These are phyloP conservation scores for Turritis glabra DNA, from an alignment of 345 rosid genomes.

Conservation along the genomic window DNA sequence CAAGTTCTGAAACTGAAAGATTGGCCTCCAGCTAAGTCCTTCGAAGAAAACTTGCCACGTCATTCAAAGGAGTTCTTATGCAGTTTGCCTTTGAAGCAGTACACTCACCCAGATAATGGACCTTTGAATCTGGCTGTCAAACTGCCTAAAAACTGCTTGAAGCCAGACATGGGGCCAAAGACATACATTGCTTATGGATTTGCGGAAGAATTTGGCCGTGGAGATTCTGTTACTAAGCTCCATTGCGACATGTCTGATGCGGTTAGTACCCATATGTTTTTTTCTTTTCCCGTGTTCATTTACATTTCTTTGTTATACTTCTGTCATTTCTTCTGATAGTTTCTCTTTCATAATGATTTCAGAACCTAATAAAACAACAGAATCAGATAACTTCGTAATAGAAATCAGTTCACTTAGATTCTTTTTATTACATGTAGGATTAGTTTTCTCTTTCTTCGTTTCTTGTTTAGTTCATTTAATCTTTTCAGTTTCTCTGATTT, in stretches of 20 bases:
- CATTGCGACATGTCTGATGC: conserved; percentile 91
- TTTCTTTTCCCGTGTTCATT: neutral
- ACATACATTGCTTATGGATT: conserved; percentile 76
- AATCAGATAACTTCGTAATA: neutral
- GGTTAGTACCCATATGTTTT: conserved; percentile 41
- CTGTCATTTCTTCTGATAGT: neutral
- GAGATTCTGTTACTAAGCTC: conserved; percentile 87
- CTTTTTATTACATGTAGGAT: neutral
- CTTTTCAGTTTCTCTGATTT: neutral
- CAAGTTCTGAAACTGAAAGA: conserved; percentile 69
- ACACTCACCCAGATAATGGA: conserved; percentile 65
- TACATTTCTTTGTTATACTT: neutral
- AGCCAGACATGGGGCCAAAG: conserved; percentile 91
- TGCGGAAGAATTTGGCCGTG: conserved; percentile 71
- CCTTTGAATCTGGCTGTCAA: conserved; percentile 59
- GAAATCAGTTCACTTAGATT: neutral
- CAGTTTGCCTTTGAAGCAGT: conserved; percentile 71
- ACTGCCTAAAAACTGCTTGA: conserved; percentile 52
- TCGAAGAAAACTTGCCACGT: conserved; percentile 61
- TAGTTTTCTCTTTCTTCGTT: neutral
- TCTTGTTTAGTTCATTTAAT: neutral
- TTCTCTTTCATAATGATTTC: neutral
- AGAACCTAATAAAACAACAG: neutral
- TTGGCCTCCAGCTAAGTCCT: conserved; percentile 72
- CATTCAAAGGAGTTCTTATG: conserved; percentile 63